phyloP scores from a whole-genome alignment of 2,329 filamentous ascomycete species.

The Fusarium sp. region DNA sequence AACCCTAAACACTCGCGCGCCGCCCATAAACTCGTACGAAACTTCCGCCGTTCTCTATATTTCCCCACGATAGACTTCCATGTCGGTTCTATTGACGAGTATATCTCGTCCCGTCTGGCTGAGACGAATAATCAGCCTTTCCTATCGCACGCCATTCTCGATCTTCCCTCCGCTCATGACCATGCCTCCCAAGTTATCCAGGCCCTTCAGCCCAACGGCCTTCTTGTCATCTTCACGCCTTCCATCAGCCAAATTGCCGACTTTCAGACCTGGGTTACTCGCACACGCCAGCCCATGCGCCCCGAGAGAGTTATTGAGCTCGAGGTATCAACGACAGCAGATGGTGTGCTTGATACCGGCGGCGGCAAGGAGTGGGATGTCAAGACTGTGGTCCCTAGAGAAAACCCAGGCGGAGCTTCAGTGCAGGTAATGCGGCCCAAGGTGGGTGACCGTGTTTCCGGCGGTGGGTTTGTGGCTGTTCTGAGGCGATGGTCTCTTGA shows the following conservation, averaged over 20 bases:
- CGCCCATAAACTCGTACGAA: slow-evolving; percentile 73
- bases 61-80: slow-evolving; percentile 80
- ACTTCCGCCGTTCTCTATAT: slow-evolving; percentile 79
- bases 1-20: slow-evolving; percentile 72
- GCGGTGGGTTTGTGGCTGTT: slow-evolving; percentile 59
- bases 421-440: slow-evolving; percentile 59
- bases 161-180: slow-evolving; percentile 75
- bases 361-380: slow-evolving; percentile 75
- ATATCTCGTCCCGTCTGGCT: slow-evolving; percentile 67
- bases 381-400: slow-evolving; percentile 58
- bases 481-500: slow-evolving; percentile 51
- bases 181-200: slow-evolving; percentile 61
- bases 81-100: slow-evolving; percentile 73
- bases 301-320: slow-evolving; percentile 73
- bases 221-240: slow-evolving; percentile 79
- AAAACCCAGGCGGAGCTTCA: slow-evolving; percentile 37
- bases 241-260: slow-evolving; percentile 82
- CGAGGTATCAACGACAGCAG: slow-evolving; percentile 55
- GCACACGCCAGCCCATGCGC: slow-evolving; percentile 65
- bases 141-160: slow-evolving; percentile 78
- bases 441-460: slow-evolving; percentile 57
- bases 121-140: slow-evolving; percentile 67
- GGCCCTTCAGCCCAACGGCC: slow-evolving; percentile 74
- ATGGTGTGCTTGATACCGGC: slow-evolving; percentile 60
- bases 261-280: slow-evolving; percentile 64